Conservation (phyloP, 2,329 filamentous ascomycete genomes). For the Myotisia sp. region DNA sequence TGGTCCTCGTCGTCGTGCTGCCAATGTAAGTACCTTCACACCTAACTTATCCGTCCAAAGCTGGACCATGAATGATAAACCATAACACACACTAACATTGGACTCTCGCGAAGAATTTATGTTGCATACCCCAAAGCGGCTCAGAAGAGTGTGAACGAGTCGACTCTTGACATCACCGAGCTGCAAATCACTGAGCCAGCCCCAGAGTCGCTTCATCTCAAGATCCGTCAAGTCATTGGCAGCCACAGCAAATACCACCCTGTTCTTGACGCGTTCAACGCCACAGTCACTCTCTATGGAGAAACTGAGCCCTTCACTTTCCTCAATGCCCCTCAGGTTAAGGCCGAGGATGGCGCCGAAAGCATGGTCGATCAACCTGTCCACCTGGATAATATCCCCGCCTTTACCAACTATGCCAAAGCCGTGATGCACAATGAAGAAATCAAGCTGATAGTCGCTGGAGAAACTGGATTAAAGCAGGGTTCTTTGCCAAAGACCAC, state of each 20-base stretch:
- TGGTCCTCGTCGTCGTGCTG: slow-evolving; percentile 40
- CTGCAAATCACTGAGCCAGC: slow-evolving; percentile 39
- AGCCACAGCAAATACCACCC: slow-evolving; percentile 40
- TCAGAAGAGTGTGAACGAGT: slow-evolving; percentile 39
- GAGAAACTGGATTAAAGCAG: slow-evolving; percentile 39
- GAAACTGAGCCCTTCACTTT: slow-evolving; percentile 29
- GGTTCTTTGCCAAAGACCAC: slow-evolving; percentile 36
- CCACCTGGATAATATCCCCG: slow-evolving; percentile 28
- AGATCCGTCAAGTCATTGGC: slow-evolving; percentile 35
- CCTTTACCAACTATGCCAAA: slow-evolving; percentile 38
- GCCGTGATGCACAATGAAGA: slow-evolving; percentile 36
- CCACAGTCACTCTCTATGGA: slow-evolving; percentile 36
- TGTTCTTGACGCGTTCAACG: slow-evolving; percentile 40
- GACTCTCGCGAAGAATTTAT: slow-evolving; percentile 40
- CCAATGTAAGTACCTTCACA: slow-evolving; percentile 36
- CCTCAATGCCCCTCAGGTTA: slow-evolving; percentile 32
- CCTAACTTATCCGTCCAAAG: not conserved
- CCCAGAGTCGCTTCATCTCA: slow-evolving; percentile 35
- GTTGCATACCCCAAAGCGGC: slow-evolving; percentile 46
- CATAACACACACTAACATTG: too few relatives aligned
- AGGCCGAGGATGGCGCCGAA: slow-evolving; percentile 30
- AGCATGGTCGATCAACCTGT: slow-evolving; percentile 33
- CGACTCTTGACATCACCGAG: slow-evolving; percentile 37
- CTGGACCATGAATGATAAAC: slow-evolving; percentile 1
- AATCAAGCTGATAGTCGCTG: slow-evolving; percentile 37